Conservation (phyloP, 1,139 yeast species). For the Suhomyces kunorum region DNA sequence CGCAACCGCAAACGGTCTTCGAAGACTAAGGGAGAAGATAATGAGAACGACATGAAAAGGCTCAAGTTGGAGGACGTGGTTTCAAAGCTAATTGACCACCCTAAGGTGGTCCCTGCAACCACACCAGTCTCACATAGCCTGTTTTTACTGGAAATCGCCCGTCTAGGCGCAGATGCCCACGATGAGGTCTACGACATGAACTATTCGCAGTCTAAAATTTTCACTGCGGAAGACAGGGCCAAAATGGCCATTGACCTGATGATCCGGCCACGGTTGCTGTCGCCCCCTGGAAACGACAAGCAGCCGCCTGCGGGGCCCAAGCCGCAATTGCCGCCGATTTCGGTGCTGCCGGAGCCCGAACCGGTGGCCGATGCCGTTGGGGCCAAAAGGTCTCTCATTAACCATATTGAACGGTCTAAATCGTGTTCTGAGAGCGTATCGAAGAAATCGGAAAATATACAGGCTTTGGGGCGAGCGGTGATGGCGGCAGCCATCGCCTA, state of each 20-base stretch:
- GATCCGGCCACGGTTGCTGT: slow-evolving; percentile 34
- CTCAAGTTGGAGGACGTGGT: background rate
- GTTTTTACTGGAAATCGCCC: slow-evolving; percentile 42
- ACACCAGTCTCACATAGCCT: slow-evolving; percentile 9
- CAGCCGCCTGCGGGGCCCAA: slow-evolving; percentile 11
- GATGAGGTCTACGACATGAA: slow-evolving; percentile 38
- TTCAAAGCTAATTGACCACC: background rate
- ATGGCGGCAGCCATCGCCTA: slow-evolving; percentile 57
- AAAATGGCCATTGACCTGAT: slow-evolving; percentile 41
- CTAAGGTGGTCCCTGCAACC: background rate
- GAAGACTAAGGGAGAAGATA: slow-evolving; percentile 25
- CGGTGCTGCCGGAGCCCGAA: slow-evolving; percentile 9
- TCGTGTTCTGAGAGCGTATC: slow-evolving; percentile 57
- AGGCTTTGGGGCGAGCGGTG: slow-evolving; percentile 58
- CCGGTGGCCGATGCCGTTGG: slow-evolving; percentile 17
- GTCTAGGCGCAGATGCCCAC: slow-evolving; percentile 36
- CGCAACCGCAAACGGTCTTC: slow-evolving; percentile 47
- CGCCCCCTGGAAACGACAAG: background rate
- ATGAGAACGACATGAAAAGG: slow-evolving; percentile 7
- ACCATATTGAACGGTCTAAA: slow-evolving; percentile 60
- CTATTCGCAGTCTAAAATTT: slow-evolving; percentile 33
- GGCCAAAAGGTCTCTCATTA: slow-evolving; percentile 30
- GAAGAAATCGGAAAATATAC: slow-evolving; percentile 46
- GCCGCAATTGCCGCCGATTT: slow-evolving; percentile 15
- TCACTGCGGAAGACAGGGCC: slow-evolving; percentile 39